These are phyloP conservation scores for Yamadazyma olivae DNA, from an alignment of 805 yeast species.

Conservation along the genomic window DNA sequence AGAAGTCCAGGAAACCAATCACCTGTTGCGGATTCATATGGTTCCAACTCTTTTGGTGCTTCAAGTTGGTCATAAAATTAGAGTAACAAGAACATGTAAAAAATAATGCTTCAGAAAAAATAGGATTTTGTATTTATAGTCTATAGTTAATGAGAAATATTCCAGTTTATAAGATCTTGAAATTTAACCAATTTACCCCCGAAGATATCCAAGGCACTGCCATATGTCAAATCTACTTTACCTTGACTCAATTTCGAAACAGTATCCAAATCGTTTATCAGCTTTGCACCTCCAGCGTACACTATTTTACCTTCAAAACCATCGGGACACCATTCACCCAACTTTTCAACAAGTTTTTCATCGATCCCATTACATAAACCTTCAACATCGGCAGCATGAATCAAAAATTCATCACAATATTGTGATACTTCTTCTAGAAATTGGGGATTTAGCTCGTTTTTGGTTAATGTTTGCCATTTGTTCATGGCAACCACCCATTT, in stretches of 20 bases:
- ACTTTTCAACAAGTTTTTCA: slow-evolving; percentile 61
- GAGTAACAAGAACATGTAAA: not conserved
- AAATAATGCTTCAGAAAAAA: too few species aligned
- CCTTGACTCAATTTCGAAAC: slow-evolving; percentile 73
- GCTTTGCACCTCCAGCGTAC: slow-evolving; percentile 96
- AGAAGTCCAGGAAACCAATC: slow-evolving; percentile 27
- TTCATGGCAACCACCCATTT: slow-evolving; percentile 97
- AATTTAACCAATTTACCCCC: slow-evolving; percentile 85
- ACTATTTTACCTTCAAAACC: slow-evolving; percentile 66
- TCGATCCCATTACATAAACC: slow-evolving; percentile 95
- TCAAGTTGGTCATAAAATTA: slow-evolving; percentile 25
- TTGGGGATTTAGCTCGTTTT: slow-evolving; percentile 49
- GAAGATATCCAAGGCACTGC: slow-evolving; percentile 90
- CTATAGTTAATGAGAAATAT: slow-evolving; percentile 19
- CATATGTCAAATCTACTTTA: slow-evolving; percentile 87
- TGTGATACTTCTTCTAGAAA: slow-evolving; percentile 52
- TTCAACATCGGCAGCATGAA: slow-evolving; percentile 99
- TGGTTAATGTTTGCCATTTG: slow-evolving; percentile 92
- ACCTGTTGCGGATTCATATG: slow-evolving; percentile 15
- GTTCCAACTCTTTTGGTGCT: slow-evolving; percentile 37
- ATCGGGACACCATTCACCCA: slow-evolving; percentile 73
- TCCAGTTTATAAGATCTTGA: slow-evolving; percentile 76
- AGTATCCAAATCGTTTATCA: slow-evolving; percentile 59
- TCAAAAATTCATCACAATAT: slow-evolving; percentile 82
- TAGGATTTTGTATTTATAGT: slow-evolving; percentile 3